Evolutionary conservation across 495 filamentous ascomycete species (phyloP).

Genomic region (Parathielavia appendiculata): DNA sequence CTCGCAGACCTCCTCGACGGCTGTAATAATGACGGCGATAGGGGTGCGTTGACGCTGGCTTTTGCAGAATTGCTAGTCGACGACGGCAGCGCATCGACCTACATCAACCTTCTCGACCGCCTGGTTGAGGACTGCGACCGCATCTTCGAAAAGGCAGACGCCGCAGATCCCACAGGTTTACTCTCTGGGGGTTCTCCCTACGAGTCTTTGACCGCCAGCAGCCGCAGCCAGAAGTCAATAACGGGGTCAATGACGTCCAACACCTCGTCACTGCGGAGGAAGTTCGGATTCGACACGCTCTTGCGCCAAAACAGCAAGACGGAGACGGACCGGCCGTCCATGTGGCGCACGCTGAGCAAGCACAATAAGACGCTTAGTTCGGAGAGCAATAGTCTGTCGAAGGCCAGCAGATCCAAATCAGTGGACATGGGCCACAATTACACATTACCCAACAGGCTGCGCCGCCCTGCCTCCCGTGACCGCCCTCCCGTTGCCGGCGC

Average conservation of each 20-base stretch:
- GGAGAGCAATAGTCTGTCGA: slow-evolving; percentile 55
- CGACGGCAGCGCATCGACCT: slow-evolving; percentile 71
- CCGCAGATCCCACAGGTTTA: slow-evolving; percentile 39
- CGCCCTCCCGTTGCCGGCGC: slow-evolving; percentile 57
- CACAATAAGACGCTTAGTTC: slow-evolving; percentile 54
- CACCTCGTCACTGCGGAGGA: slow-evolving; percentile 76
- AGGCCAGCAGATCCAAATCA: slow-evolving; percentile 69
- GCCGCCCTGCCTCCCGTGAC: slow-evolving; percentile 64
- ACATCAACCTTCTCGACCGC: slow-evolving; percentile 85
- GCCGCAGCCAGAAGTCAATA: slow-evolving; percentile 42
- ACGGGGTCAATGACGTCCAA: slow-evolving; percentile 55
- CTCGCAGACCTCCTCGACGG: slow-evolving; percentile 86
- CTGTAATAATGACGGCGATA: slow-evolving; percentile 89
- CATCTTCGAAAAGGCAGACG: slow-evolving; percentile 68
- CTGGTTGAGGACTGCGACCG: slow-evolving; percentile 87
- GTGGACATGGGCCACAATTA: slow-evolving; percentile 61
- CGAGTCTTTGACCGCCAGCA: slow-evolving; percentile 45
- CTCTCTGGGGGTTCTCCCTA: slow-evolving; percentile 33
- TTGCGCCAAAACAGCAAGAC: slow-evolving; percentile 72
- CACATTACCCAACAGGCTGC: slow-evolving; percentile 42
- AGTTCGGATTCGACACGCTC: slow-evolving; percentile 71
- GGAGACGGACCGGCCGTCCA: slow-evolving; percentile 64
- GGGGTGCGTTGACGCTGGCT: slow-evolving; percentile 81
- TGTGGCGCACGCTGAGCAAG: slow-evolving; percentile 89
- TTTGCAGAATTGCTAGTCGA: slow-evolving; percentile 84